These are phyloP conservation scores for Pseudocercospora pini-densiflorae DNA, from an alignment of 2,329 filamentous ascomycete species.

Conservation along the genomic window DNA sequence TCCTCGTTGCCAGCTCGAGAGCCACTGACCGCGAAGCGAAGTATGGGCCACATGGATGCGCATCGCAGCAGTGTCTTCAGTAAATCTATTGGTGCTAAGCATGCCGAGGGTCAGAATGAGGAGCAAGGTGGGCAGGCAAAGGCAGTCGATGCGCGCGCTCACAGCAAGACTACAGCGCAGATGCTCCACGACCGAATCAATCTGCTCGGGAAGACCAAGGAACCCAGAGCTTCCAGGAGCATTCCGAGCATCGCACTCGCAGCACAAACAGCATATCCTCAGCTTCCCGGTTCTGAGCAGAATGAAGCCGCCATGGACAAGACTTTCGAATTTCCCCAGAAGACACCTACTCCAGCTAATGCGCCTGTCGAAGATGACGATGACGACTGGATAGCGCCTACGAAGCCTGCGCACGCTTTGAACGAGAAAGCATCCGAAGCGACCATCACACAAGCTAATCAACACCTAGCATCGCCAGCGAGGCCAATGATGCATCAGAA, in stretches of 20 bases:
- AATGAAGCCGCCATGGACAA: conserved; percentile 17
- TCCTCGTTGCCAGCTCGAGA: conserved; percentile 90
- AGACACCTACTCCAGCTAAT: conserved; percentile 25
- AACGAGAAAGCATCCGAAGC: conserved; percentile 19
- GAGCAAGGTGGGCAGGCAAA: conserved; percentile 57
- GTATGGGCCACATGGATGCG: conserved; percentile 74
- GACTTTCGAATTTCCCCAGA: conserved; percentile 14
- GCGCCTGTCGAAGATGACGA: conserved; percentile 52
- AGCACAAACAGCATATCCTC: conserved; percentile 47
- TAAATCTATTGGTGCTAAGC: conserved; percentile 70
- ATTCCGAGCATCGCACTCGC: conserved; percentile 37
- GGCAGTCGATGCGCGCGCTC: conserved; percentile 53
- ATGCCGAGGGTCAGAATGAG: conserved; percentile 62
- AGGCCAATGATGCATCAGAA: conserved; percentile 41
- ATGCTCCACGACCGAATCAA: conserved; percentile 91
- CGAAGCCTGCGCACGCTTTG: conserved; percentile 30
- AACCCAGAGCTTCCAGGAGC: conserved; percentile 50
- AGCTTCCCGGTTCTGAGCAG: conserved; percentile 39
- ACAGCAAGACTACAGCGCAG: conserved; percentile 93
- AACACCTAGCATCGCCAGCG: conserved; percentile 45
- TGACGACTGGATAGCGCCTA: conserved; percentile 64
- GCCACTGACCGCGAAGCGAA: conserved; percentile 82
- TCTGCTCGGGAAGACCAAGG: conserved; percentile 63
- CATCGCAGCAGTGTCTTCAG: conserved; percentile 72
- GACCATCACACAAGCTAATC: conserved; percentile 17